A percentile compares a stretch with the other conserved stretches of the same genome.
phyloP scores from a whole-genome alignment of 345 rosid species.

The Tarenaya hassleriana region DNA sequence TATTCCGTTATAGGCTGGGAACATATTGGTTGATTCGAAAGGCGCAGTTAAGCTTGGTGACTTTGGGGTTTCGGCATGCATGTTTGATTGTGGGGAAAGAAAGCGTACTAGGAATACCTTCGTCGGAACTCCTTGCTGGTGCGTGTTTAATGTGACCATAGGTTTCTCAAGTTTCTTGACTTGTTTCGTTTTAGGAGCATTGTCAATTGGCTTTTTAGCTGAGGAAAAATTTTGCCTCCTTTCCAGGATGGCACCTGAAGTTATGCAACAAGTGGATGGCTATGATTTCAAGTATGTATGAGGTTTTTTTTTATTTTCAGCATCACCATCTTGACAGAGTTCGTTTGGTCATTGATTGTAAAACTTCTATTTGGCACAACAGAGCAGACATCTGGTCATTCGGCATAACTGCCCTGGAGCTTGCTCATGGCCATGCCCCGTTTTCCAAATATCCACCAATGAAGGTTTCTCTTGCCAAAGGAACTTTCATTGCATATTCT shows the following conservation, averaged over 20 bases:
- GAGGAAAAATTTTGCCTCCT: not conserved
- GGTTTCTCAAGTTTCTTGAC: not conserved
- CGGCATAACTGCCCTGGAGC: slow-evolving; percentile 73
- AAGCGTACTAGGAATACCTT: slow-evolving; percentile 63
- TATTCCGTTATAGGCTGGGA: slow-evolving; percentile 50
- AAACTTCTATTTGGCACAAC: slow-evolving; percentile 15
- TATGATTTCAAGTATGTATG: slow-evolving; percentile 55
- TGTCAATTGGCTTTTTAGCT: not conserved
- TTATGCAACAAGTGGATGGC: slow-evolving; percentile 68
- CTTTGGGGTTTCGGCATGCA: slow-evolving; percentile 73
- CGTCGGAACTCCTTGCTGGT: slow-evolving; percentile 72
- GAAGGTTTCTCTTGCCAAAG: slow-evolving; percentile 38
- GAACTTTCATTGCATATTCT: too few relatives aligned
- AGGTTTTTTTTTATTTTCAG: not conserved
- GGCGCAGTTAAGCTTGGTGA: slow-evolving; percentile 60
- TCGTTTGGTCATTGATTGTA: not conserved
- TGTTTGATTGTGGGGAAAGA: slow-evolving; percentile 73
- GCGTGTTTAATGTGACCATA: not conserved
- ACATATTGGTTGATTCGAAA: slow-evolving; percentile 47
- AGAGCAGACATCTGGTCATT: slow-evolving; percentile 74
- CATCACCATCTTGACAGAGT: not conserved
- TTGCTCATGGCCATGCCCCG: slow-evolving; percentile 75
- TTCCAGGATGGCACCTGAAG: slow-evolving; percentile 74
- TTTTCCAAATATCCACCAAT: slow-evolving; percentile 69
- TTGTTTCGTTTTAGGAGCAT: too few relatives aligned